phyloP scores from a whole-genome alignment of 2,329 filamentous ascomycete genomes.

The Didymellaceae sp. region DNA sequence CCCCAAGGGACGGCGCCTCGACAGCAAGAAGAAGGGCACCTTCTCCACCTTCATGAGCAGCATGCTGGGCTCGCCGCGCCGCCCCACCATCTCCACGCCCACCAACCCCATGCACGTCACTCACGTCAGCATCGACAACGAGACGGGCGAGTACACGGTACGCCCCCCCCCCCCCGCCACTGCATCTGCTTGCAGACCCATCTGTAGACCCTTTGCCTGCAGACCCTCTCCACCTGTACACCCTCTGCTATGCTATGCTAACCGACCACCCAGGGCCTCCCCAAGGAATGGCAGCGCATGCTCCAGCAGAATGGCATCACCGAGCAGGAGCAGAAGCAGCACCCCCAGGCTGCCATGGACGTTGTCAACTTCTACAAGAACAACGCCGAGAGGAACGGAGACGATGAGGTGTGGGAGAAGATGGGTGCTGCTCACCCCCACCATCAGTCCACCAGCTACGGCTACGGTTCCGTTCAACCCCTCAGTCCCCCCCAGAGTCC shows the following conservation, averaged over 20 bases:
- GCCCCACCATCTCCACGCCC: slow-evolving; percentile 93
- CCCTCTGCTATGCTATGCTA: slow-evolving; percentile 23
- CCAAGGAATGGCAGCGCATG: slow-evolving; percentile 96
- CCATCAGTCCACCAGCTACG: slow-evolving; percentile 46
- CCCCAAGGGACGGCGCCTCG: slow-evolving; percentile 39
- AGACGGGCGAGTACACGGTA: slow-evolving; percentile 95
- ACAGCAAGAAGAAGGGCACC: slow-evolving; percentile 51
- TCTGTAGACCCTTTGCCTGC: too few relatives aligned
- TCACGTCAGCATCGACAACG: slow-evolving; percentile 95
- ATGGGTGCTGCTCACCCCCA: slow-evolving; percentile 83
- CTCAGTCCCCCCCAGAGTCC: slow-evolving; percentile 83
- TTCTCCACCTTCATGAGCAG: slow-evolving; percentile 50
- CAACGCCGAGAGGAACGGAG: slow-evolving; percentile 78
- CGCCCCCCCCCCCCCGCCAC: too few relatives aligned
- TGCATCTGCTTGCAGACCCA: too few relatives aligned
- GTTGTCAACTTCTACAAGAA: slow-evolving; percentile 98
- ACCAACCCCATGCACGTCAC: slow-evolving; percentile 98
- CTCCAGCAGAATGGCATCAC: slow-evolving; percentile 95
- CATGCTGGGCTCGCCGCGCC: slow-evolving; percentile 71
- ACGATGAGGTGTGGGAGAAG: slow-evolving; percentile 93
- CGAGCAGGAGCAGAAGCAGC: slow-evolving; percentile 92
- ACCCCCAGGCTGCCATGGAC: slow-evolving; percentile 93
- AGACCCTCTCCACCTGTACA: background rate
- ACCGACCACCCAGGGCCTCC: slow-evolving; percentile 73
- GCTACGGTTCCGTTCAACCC: slow-evolving; percentile 54